Base-by-base conservation (phyloP, 2,329 filamentous ascomycete genomes). In the Fusarium sacchari region DNA sequence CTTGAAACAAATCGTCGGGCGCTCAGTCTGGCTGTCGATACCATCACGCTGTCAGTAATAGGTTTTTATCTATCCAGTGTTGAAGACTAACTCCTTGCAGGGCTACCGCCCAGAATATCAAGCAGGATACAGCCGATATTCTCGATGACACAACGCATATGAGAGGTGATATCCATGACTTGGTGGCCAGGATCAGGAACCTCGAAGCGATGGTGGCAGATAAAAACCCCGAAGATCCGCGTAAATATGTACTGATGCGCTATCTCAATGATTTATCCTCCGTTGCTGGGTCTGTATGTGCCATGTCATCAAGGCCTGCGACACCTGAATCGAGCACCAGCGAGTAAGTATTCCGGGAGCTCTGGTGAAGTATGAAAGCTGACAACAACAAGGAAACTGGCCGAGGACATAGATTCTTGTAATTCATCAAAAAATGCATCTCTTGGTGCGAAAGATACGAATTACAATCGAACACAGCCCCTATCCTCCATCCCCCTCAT, bases 221-320 rank as follows among this genome's bases (percentile, higher is more conserved):
- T 2, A 52, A 47, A 20, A 22, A 49, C 10, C 7, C 34, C 1
- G 30, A 47, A 6, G 63, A 42, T 3, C 22, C 60, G 10, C 40
- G 43, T 9, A 14, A 40, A 3, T 64, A 56, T 28, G 36, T 64
- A 26, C 8, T 66, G 36, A 64, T 37, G 12, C 43, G 63, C 8
- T 66, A 64, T 26, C 14, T 65, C 20, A n/a, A 65, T 24, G 63
- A 64, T 9, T 20, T 66, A 26, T 64, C 40, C 9, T 66, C 63
- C 4, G 24, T 64, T 5, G 63, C 63, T 6, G 60, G 36, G 8
- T 66, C 60, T 46, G 63, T 64, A 10, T 66, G 47, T 7, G 59
- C 26, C 2, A 28, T 39, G n/a, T 42, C 49, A 4, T 64, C 59
- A 10, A 26, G 59, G 14, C 40, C 47, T 4, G 20, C 14, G 9